Evolutionary conservation across 2,329 filamentous ascomycete species (phyloP).

Genomic region (Ceratocystis destructans): DNA sequence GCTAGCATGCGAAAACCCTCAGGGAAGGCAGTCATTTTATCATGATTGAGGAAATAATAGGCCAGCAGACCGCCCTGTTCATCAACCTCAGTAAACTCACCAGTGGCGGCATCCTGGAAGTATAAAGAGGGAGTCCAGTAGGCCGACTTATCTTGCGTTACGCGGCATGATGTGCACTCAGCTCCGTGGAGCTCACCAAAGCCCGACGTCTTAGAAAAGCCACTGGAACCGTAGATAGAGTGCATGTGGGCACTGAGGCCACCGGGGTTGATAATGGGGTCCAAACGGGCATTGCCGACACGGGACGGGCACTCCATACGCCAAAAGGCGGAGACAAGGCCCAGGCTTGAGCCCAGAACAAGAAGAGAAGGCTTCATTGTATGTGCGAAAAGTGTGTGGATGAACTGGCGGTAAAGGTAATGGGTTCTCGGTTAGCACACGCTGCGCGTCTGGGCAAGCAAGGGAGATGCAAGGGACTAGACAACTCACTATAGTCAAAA

Average conservation of each 20-base stretch:
- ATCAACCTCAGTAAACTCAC: constrained; percentile 52
- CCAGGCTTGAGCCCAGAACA: constrained; percentile 26
- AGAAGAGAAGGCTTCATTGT: constrained; percentile 27
- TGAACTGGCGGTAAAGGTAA: not conserved
- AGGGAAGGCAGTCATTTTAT: constrained; percentile 61
- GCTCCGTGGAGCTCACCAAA: constrained; percentile 44
- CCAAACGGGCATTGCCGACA: constrained; percentile 56
- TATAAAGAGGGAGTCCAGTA: constrained; percentile 77
- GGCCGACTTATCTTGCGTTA: constrained; percentile 69
- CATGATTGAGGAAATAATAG: constrained; percentile 67
- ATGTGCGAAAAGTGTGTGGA: not conserved
- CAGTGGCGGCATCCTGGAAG: constrained; percentile 53
- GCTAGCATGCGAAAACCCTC: constrained; percentile 69
- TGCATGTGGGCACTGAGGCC: constrained; percentile 53
- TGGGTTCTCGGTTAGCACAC: not conserved
- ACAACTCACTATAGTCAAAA: not conserved
- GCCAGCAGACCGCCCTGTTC: constrained; percentile 75
- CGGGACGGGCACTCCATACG: constrained; percentile 70
- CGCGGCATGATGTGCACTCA: constrained; percentile 67
- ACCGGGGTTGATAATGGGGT: constrained; percentile 58
- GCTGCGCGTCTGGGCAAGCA: not conserved
- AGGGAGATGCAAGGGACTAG: not conserved
- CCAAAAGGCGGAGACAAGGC: constrained; percentile 57
- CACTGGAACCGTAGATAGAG: constrained; percentile 53
- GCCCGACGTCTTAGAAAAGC: constrained; percentile 32